These are phyloP conservation scores for Stylosanthes scabra DNA, from an alignment of 331 rosid species.

Conservation along the genomic window DNA sequence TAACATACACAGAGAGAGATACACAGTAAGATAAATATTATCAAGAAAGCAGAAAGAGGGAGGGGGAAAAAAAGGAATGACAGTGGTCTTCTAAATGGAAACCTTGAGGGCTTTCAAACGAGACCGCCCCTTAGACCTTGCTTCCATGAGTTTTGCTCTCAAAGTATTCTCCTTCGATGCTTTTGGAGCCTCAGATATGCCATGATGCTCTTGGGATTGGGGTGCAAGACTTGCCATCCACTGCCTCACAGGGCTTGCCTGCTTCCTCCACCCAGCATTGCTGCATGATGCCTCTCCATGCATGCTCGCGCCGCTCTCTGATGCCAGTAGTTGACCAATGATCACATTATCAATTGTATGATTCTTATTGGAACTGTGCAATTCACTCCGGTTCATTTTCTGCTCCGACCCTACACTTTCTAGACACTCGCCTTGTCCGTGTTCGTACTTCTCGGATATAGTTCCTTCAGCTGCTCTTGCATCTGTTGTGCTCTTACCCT, in stretches of 20 bases:
- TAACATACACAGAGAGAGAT: conserved; percentile 36
- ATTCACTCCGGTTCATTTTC: conserved; percentile 51
- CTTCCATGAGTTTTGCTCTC: conserved; percentile 95
- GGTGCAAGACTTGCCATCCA: conserved; percentile 67
- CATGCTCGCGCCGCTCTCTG: conserved; percentile 63
- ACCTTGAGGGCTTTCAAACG: conserved; percentile 72
- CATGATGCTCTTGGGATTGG: conserved; percentile 46
- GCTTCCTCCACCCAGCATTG: conserved; percentile 93
- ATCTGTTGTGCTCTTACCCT: conserved; percentile 48
- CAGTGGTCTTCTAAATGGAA: conserved; percentile 47
- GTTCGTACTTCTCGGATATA: conserved; percentile 51
- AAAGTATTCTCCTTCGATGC: conserved; percentile 72
- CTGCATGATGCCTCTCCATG: conserved; percentile 93
- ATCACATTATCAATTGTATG: conserved; percentile 59
- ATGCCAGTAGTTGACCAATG: conserved; percentile 62
- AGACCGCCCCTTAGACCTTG: conserved; percentile 85
- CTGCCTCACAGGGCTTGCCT: conserved; percentile 83
- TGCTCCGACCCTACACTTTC: conserved; percentile 51
- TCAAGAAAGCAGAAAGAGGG: conserved; percentile 28
- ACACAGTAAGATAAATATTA: conserved; percentile 6
- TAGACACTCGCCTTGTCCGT: conserved; percentile 38
- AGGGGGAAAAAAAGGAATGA: conserved; percentile 24
- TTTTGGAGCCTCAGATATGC: conserved; percentile 60
- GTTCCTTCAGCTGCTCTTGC: conserved; percentile 50
- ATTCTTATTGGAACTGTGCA: conserved; percentile 52